Conservation (phyloP, 495 filamentous ascomycete genomes). For the Tuber magnatum region DNA sequence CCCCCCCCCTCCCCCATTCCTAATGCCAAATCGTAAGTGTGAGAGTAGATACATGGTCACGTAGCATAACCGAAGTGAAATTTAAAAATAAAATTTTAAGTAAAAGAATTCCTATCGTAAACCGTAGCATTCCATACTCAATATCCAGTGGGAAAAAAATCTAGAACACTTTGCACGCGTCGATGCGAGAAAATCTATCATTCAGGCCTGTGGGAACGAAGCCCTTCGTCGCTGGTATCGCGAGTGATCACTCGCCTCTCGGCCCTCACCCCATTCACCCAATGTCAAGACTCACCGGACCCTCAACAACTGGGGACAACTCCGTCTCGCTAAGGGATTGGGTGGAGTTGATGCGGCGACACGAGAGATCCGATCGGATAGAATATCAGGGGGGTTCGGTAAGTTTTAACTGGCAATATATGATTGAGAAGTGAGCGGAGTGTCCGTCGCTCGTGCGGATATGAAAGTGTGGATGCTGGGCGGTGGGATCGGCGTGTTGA, state of each 20-base stretch:
- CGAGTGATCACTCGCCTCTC: background rate
- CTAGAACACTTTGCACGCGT: background rate
- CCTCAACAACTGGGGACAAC: background rate
- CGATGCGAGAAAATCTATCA: background rate
- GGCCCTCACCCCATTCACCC: background rate
- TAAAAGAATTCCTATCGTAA: background rate
- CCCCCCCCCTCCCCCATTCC: background rate
- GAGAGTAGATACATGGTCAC: background rate
- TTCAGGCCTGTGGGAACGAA: background rate
- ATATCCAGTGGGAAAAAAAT: background rate
- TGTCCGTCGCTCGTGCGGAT: background rate
- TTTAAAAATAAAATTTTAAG: background rate
- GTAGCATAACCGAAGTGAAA: background rate
- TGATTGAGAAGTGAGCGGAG: background rate
- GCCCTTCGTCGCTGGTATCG: background rate
- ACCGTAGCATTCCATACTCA: background rate
- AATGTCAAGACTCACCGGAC: background rate
- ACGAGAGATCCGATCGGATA: background rate
- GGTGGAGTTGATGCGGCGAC: background rate
- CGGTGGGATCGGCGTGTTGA: background rate
- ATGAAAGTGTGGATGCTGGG: background rate
- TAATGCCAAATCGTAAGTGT: background rate
- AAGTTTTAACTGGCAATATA: background rate
- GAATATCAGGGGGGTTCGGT: background rate
- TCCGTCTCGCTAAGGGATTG: background rate